Evolutionary conservation across 1,139 yeast genomes (phyloP), one percentile per base, ranked within the genome.

Genomic region (Scheffersomyces cryptocercus): DNA sequence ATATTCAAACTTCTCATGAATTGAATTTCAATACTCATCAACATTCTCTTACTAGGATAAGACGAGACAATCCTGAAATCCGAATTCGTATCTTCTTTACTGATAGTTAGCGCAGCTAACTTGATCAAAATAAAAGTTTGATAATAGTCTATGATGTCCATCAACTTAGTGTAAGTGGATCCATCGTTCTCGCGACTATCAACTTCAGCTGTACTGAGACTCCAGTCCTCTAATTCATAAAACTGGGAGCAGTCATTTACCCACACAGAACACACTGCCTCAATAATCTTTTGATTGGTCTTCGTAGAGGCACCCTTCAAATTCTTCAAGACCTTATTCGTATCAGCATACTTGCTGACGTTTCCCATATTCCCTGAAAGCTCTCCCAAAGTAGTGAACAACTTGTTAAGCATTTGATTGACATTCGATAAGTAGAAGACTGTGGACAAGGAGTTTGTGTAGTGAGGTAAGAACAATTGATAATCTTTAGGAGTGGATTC

Each of bases 1-100:
- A 75, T 66, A 42, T 76, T 77, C 57, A 81, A 68, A 13, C 83
- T 76, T 41, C 74, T 60, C 50, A 79, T 62, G 49, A 80, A 79
- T 51, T 77, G 80, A 35, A 67, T 64, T 51, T 79, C 78, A 32
- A 78, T 65, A 28, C 73, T 75, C 1, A 69, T 64, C 29, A 75
- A 50, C 4, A 70, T 55, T 45, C 72, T 65, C 51, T 72, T 72
- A n/a, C 77, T 68, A 1, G 81, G 80, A 46, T 70, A 66, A 2
- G 71, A 53, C 1, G 52, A 44, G 11, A 54, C 51, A 12, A 54
- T 50, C 29, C 56, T 43, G 33, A 48, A 49, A 16, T 52, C 56
- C 2, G 53, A 41, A 14, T 49, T 50, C 26, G 59, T 70, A 74
- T 35, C 75, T 59, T 8, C 63, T 51, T 3, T 61, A 13, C 59